These are phyloP conservation scores for Hypoxylon sp. DNA, from an alignment of 2,329 filamentous ascomycete genomes.

Conservation along the genomic window DNA sequence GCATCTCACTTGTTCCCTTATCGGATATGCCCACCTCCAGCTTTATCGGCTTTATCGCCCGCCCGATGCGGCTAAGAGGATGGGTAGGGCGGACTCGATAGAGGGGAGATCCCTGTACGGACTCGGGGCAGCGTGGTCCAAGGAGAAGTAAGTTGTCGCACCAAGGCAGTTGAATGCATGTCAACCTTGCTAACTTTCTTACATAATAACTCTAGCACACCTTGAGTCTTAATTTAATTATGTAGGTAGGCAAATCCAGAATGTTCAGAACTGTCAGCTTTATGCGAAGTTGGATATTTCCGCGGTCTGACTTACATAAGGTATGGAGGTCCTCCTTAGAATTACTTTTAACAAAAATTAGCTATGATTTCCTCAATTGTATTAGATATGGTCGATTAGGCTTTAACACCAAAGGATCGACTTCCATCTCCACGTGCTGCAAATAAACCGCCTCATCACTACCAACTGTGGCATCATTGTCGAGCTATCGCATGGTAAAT, in stretches of 20 bases:
- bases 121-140: no score
- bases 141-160: conserved; percentile 8
- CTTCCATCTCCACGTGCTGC: conserved; percentile 17
- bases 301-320: not conserved
- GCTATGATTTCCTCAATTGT: not conserved
- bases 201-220: not conserved
- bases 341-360: not conserved
- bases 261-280: not conserved
- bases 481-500: conserved; percentile 5
- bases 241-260: not conserved
- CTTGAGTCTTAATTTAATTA: not conserved
- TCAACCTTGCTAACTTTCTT: not conserved
- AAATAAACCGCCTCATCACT: conserved; percentile 23
- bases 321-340: not conserved
- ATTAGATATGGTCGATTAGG: conserved; percentile 12
- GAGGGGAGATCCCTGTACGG: conserved; percentile 32
- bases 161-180: conserved; percentile 5
- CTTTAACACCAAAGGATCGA: conserved; percentile 20
- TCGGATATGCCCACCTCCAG: conserved; percentile 34
- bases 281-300: not conserved
- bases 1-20: conserved; percentile 35
- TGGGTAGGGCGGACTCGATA: conserved; percentile 27
- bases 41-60: conserved; percentile 28
- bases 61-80: conserved; percentile 36
- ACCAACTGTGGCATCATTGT: conserved; percentile 26